Evolutionary conservation across 129 eudicot species (phyloP).

Genomic region (Smallanthus sonchifolius): DNA sequence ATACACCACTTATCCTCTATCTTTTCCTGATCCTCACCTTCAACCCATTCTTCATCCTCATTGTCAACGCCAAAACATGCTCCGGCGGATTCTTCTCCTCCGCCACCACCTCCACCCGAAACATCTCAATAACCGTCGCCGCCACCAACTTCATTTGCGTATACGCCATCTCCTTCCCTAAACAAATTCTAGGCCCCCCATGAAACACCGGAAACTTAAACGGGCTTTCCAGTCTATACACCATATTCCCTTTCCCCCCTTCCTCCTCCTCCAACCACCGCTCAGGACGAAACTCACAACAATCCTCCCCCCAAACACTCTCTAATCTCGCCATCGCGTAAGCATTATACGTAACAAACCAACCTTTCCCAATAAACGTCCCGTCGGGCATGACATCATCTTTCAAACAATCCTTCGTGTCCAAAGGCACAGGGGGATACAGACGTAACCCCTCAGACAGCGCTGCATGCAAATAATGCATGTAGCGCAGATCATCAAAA

Average conservation of each 20-base stretch:
- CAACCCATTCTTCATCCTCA: slow-evolving; percentile 67
- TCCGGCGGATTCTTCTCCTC: slow-evolving; percentile 51
- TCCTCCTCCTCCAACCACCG: slow-evolving; percentile 51
- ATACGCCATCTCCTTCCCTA: slow-evolving; percentile 84
- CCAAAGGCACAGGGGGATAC: slow-evolving; percentile 74
- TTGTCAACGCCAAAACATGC: slow-evolving; percentile 53
- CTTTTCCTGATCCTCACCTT: slow-evolving; percentile 35
- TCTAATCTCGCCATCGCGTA: slow-evolving; percentile 80
- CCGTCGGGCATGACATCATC: slow-evolving; percentile 73
- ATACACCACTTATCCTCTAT: neutral
- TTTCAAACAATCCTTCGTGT: slow-evolving; percentile 40
- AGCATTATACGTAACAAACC: slow-evolving; percentile 52
- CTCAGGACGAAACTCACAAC: slow-evolving; percentile 67
- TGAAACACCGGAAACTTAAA: slow-evolving; percentile 61
- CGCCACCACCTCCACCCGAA: slow-evolving; percentile 32
- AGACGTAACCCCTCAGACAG: slow-evolving; percentile 60
- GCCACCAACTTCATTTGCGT: slow-evolving; percentile 81
- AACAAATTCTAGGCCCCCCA: slow-evolving; percentile 65
- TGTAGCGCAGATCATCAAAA: slow-evolving; percentile 55
- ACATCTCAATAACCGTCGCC: slow-evolving; percentile 50
- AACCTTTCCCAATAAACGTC: slow-evolving; percentile 38
- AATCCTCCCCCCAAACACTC: slow-evolving; percentile 69
- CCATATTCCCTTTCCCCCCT: slow-evolving; percentile 20
- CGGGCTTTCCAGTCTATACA: slow-evolving; percentile 38
- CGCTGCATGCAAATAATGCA: slow-evolving; percentile 71